Conservation (phyloP, 1,139 yeast species). For the Saccharomyces pastorianus region DNA sequence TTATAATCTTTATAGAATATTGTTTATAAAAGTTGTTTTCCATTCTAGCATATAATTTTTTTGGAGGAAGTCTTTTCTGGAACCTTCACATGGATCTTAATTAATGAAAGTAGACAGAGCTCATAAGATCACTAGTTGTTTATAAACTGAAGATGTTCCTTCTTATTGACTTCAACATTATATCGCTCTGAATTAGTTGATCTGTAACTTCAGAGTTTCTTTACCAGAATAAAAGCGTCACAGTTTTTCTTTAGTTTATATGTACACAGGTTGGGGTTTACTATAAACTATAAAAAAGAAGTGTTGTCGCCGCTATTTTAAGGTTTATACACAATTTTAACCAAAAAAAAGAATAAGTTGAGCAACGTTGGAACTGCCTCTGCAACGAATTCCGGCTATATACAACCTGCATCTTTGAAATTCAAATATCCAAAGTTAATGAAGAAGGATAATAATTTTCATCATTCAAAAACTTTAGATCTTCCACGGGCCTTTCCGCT, state of each 20-base stretch:
- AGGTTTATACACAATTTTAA: not conserved
- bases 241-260: not conserved
- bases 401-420: not conserved
- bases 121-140: not conserved
- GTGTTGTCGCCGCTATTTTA: not conserved
- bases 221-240: not conserved
- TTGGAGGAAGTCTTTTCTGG: not conserved
- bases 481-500: slow-evolving; percentile 31
- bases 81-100: not conserved
- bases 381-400: not conserved
- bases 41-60: too few relatives aligned
- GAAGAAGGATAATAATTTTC: slow-evolving; percentile 14
- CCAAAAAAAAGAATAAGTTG: not conserved
- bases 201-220: not conserved
- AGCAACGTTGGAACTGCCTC: not conserved
- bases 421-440: not conserved
- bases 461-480: slow-evolving; percentile 15
- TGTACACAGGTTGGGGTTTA: not conserved
- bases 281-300: not conserved
- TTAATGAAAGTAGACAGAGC: not conserved
- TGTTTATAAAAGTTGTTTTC: not conserved
- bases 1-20: not conserved
- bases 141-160: not conserved
- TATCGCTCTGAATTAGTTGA: not conserved
- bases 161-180: not conserved